Base-by-base conservation (phyloP, 2,329 filamentous ascomycete genomes). In the Microsporum ferrugineum region DNA sequence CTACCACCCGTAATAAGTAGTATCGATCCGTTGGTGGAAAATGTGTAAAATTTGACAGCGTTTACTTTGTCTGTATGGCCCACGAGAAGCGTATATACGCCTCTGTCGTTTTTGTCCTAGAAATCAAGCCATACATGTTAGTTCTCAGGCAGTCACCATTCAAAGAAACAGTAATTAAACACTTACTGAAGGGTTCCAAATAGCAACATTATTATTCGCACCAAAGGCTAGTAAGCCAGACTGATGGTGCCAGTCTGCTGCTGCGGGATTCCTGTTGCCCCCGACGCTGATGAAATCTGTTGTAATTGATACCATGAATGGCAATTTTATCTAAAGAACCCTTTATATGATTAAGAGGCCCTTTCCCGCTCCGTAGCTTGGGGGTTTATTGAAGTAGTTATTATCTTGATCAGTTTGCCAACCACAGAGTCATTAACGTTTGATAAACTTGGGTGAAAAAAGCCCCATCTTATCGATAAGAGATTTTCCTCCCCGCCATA, bases 201-300 rank as follows among this genome's bases (percentile, higher is more conserved):
- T 71, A 49, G 91, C 92, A 67, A 99, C 82, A 75, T 94, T 94
- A 67, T 86, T 85, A 74, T 95, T 89, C 6, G 91, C 87, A 36
- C 94, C 94, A 76, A 89, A 99, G 34, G 91, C 94, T 60, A 99
- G 79, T 51, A 91, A 72, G 7, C 88, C 88, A 23, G 78, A 77
- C 65, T 81, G 76, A 23, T 76, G 71, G 70, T 88, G 85, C 94
- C 94, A 99, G 76, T 97, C 92, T 33, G 92, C 91, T 33, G 90
- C 88, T 14, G 87, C 86, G 17, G 92, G 88, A 69, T 97, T 89
- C 68, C 92, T 83, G 74, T 97, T 99, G 55, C 90, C 92, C 63
- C 94, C 94, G 64, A 87, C 85, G 55, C 89, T 86, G 66, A 94
- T 79, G 68, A 82, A 84, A 49, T 80, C 77, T 23, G 73, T 70